Evolutionary conservation across 345 rosid genomes (phyloP), one percentile per base, ranked within the genome.

Genomic region (Euphorbia pulcherrima): DNA sequence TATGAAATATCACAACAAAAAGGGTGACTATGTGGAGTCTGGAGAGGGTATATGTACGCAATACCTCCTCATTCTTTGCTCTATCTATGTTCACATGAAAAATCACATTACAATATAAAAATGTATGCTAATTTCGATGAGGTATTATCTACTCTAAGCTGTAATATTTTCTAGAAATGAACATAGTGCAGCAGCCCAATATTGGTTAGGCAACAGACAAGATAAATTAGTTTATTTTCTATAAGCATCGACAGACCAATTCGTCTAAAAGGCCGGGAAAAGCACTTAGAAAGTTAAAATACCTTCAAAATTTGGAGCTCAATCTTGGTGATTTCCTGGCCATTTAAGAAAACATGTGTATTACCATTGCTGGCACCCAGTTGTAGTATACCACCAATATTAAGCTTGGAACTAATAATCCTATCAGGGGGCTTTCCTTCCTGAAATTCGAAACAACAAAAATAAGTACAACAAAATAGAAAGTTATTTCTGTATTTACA

Each of bases 391-490:
- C 84, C 83, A 24, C 84, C 84, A 51, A 83, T 70, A 40, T 80
- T 87, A 67, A 87, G 62, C 35, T 87, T 85, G 2, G 92, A 81
- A 70, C 76, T 87, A 54, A 87, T 83, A 37, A 83, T 84, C 39
- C 75, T 78, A 64, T 85, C 83, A 11, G 92, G 92, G 61, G 83
- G 84, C 72, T 84, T 87, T 65, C 87, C 85, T 65, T 84, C 92
- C 92, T 87, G 83, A 59, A 63, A 76, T 61, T 57, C 46, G 77
- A 44, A 30, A 60, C n/a, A 11, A 51, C 47, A 61, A 14, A 55
- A 16, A 5, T 53, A 23, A 58, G 57, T n/a, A 56, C 0, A 28
- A 16, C 35, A 0, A 24, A 30, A 9, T 26, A 54, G 20, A 51
- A 52, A 39, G 13, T 21, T 29, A n/a, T n/a, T n/a, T n/a, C n/a